Conservation (phyloP, 495 filamentous ascomycete species). For the Penicillium bovifimosum region DNA sequence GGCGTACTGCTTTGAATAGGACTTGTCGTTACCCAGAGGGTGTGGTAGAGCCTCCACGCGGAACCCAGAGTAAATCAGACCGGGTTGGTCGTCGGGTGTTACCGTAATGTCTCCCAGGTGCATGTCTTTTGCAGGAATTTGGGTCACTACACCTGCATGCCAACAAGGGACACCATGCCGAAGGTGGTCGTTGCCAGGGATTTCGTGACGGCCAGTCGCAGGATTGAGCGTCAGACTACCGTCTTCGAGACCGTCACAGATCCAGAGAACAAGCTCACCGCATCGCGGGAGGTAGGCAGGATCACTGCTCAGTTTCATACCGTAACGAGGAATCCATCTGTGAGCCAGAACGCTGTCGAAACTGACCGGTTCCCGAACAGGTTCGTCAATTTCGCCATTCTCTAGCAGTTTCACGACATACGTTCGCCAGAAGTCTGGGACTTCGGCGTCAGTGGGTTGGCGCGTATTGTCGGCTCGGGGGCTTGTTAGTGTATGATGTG, state of each 20-base stretch:
- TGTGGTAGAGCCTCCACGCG: conserved; percentile 52
- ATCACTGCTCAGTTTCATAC: conserved; percentile 35
- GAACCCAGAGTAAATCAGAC: conserved; percentile 51
- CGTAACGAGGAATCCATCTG: conserved; percentile 28
- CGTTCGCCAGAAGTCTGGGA: conserved; percentile 46
- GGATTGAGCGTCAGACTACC: conserved; percentile 35
- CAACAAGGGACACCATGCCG: conserved; percentile 41
- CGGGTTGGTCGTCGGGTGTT: conserved; percentile 31
- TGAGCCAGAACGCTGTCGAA: conserved; percentile 51
- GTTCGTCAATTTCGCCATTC: conserved; percentile 33
- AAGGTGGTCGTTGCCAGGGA: conserved; percentile 26
- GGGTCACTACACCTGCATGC: conserved; percentile 52
- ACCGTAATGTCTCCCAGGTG: conserved; percentile 40
- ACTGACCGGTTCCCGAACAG: conserved; percentile 42
- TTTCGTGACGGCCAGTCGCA: conserved; percentile 21
- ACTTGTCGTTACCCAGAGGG: conserved; percentile 44
- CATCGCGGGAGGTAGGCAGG: conserved; percentile 49
- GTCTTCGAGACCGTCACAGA: conserved; percentile 23
- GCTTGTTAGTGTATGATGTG: background rate
- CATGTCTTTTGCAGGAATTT: conserved; percentile 39
- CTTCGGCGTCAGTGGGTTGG: conserved; percentile 34
- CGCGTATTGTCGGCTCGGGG: background rate
- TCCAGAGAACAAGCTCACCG: conserved; percentile 56
- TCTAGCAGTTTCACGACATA: conserved; percentile 46
- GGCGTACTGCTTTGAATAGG: conserved; percentile 44